Percentiles rank a stretch among this genome's conserved stretches.
phyloP scores from a whole-genome alignment of 1,284 basidiomycete genomes.

The Gymnopus androsaceus region DNA sequence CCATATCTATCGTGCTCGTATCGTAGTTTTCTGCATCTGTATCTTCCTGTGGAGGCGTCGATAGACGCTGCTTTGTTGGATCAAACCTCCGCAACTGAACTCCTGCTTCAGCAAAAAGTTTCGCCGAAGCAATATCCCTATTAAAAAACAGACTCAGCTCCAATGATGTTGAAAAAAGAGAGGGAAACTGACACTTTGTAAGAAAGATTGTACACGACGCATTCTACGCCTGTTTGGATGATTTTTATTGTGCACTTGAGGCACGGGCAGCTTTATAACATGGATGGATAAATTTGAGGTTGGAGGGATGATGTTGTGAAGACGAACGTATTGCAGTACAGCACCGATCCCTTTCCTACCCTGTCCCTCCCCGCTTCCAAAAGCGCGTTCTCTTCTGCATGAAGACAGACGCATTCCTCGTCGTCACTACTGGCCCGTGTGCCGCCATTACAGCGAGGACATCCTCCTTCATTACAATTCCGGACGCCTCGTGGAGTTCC shows the following conservation, averaged over 20 bases:
- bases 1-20: slow-evolving; percentile 8
- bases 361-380: slow-evolving; percentile 90
- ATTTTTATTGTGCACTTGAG: slow-evolving; percentile 96
- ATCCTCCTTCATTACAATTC: slow-evolving; percentile 92
- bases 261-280: slow-evolving; percentile 85
- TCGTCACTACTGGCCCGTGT: slow-evolving; percentile 53
- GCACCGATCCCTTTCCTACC: slow-evolving; percentile 77
- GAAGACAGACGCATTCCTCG: slow-evolving; percentile 90
- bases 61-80: slow-evolving; percentile 28
- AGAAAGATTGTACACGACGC: slow-evolving; percentile 93
- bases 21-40: neutral
- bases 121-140: slow-evolving; percentile 82
- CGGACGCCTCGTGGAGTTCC: slow-evolving; percentile 89
- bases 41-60: neutral
- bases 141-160: slow-evolving; percentile 5
- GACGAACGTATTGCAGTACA: slow-evolving; percentile 89
- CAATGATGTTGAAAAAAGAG: slow-evolving; percentile 5
- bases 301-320: neutral
- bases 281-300: neutral
- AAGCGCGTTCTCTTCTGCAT: slow-evolving; percentile 98
- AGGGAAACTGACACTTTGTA: slow-evolving; percentile 83
- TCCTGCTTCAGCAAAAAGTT: slow-evolving; percentile 76
- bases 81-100: slow-evolving; percentile 73
- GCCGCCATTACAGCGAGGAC: slow-evolving; percentile 74
- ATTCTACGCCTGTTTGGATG: slow-evolving; percentile 89